Conservation (phyloP, 768 basidiomycete species). For the Nidula microcarpa region DNA sequence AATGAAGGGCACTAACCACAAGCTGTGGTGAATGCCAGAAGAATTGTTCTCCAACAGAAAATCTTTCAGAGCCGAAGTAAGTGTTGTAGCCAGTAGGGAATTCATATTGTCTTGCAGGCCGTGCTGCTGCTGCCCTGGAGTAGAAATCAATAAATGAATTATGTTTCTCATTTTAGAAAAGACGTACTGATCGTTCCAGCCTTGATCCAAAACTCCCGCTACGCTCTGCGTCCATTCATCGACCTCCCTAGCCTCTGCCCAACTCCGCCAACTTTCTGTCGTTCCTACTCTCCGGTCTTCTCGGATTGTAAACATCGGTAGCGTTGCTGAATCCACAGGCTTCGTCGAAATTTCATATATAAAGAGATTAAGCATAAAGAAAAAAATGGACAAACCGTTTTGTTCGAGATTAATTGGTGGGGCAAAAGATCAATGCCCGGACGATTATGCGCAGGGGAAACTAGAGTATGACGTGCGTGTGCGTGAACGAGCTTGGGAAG, state of each 20-base stretch:
- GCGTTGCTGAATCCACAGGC: slow-evolving; percentile 69
- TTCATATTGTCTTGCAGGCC: slow-evolving; percentile 75
- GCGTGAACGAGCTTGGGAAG: slow-evolving; percentile 80
- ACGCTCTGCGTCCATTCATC: slow-evolving; percentile 94
- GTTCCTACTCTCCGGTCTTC: slow-evolving; percentile 71
- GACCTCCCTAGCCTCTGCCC: slow-evolving; percentile 79
- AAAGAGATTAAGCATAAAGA: neutral
- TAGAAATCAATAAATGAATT: slow-evolving; percentile 1
- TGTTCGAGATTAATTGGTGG: slow-evolving; percentile 87
- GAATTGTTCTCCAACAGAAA: slow-evolving; percentile 82
- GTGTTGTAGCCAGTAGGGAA: slow-evolving; percentile 92
- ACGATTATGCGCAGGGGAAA: slow-evolving; percentile 43
- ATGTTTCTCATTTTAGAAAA: neutral
- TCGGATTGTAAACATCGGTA: slow-evolving; percentile 67
- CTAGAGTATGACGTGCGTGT: slow-evolving; percentile 68
- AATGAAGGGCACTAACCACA: slow-evolving; percentile 32
- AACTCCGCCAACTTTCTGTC: slow-evolving; percentile 77
- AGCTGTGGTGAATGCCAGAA: slow-evolving; percentile 70
- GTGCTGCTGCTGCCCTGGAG: slow-evolving; percentile 54
- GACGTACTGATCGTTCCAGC: slow-evolving; percentile 85
- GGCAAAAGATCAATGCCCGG: slow-evolving; percentile 68
- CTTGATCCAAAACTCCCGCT: slow-evolving; percentile 79
- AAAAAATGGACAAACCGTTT: slow-evolving; percentile 41
- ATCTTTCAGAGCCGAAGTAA: slow-evolving; percentile 80
- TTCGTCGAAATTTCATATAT: slow-evolving; percentile 21